Evolutionary conservation across 2,329 filamentous ascomycete genomes (phyloP).

Genomic region (Microascus cirrosus): DNA sequence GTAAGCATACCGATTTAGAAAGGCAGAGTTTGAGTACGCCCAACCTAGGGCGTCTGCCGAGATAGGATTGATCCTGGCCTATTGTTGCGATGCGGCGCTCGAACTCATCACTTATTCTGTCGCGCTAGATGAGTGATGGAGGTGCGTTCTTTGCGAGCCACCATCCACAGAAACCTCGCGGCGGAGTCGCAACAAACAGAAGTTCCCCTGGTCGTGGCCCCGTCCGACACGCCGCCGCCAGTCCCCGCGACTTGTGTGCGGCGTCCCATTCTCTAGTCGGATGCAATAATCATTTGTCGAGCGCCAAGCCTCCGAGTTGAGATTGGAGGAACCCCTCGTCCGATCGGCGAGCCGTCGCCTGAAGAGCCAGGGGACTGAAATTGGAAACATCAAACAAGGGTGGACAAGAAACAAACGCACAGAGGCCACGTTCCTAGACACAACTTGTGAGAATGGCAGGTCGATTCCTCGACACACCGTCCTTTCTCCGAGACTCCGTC

Average conservation of each 20-base stretch:
- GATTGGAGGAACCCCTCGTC: not conserved
- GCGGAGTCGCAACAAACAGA: not conserved
- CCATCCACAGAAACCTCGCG: not conserved
- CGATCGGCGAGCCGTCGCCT: not conserved
- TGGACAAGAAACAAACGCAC: no score
- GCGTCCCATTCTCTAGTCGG: not conserved
- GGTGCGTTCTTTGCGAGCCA: no score
- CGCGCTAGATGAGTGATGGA: no score
- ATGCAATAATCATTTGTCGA: not conserved
- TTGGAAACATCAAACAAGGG: no score
- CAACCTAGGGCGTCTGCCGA: not conserved
- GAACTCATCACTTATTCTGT: no score
- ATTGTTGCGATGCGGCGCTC: not conserved
- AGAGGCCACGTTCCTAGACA: no score
- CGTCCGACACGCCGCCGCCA: no score
- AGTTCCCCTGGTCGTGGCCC: not conserved
- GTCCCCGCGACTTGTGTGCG: not conserved
- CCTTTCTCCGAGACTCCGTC: no score
- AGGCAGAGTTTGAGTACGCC: not conserved
- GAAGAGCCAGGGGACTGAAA: no score
- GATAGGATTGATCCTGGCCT: not conserved
- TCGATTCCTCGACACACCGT: no score
- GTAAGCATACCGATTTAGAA: not conserved
- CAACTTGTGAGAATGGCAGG: no score
- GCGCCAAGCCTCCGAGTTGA: not conserved